Evolutionary conservation across 106 monocot species (phyloP).

Genomic region (Iris macrosiphon): DNA sequence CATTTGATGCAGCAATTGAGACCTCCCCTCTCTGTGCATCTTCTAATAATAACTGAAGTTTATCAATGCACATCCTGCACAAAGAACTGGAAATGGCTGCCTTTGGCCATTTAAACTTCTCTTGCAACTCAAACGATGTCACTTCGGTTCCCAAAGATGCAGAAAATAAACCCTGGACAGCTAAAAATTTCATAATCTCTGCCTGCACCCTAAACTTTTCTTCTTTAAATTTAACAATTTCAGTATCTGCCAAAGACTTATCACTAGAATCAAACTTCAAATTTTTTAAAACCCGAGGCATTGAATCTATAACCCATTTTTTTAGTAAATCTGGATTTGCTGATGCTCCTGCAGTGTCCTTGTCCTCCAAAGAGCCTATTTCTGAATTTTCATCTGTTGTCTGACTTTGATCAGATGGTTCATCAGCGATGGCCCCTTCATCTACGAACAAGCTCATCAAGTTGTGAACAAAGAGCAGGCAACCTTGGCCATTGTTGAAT

Average conservation of each 20-base stretch:
- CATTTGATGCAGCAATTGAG: conserved; percentile 11
- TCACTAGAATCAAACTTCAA: conserved; percentile 33
- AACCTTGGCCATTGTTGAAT: conserved; percentile 42
- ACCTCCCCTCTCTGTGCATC: conserved; percentile 81
- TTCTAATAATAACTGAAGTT: conserved; percentile 78
- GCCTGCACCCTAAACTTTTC: conserved; percentile 67
- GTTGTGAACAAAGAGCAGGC: conserved; percentile 58
- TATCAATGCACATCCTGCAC: conserved; percentile 69
- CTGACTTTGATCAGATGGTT: conserved; percentile 92
- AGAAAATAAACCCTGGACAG: conserved; percentile 93
- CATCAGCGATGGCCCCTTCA: conserved; percentile 57
- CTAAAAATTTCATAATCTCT: conserved; percentile 84
- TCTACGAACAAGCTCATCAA: conserved; percentile 82
- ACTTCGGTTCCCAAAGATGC: conserved; percentile 92
- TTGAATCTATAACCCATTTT: conserved; percentile 67
- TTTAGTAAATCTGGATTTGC: conserved; percentile 59
- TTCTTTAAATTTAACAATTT: conserved; percentile 27
- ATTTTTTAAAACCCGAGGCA: conserved; percentile 83
- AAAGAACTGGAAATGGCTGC: conserved; percentile 56
- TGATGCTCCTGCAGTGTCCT: conserved; percentile 25
- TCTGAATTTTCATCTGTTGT: conserved; percentile 95
- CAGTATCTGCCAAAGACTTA: conserved; percentile 22
- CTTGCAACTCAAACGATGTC: conserved; percentile 93
- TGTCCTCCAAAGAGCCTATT: conserved; percentile 38
- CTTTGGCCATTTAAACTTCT: conserved; percentile 97